Base-by-base conservation (phyloP, 140 eudicot species). In the Stevia rebaudiana region DNA sequence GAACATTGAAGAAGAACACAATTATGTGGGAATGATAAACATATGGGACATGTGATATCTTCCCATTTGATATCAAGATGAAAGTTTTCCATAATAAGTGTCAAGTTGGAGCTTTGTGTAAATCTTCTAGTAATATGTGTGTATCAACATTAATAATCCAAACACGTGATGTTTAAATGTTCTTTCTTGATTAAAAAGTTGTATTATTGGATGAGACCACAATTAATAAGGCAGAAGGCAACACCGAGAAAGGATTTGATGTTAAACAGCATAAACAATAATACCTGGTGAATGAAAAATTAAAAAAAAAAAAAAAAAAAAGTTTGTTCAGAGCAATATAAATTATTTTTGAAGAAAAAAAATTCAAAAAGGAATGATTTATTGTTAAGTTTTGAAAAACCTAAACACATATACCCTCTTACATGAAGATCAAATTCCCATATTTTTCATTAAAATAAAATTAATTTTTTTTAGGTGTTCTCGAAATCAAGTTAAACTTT, bases 1-100 rank as follows among this genome's bases (percentile, higher is more conserved):
- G 98, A 71, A 39, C 98, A 90, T 54, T 84, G 98, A 52, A 90
- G 96, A 67, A 90, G 95, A 61, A 90, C 98, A 58, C 87, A 71
- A 48, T 90, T 90, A 65, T 90, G 98, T 50, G 98, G 98, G 74
- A 62, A 84, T 47, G 90, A 94, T 64, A 90, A 79, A 80, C 98
- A 90, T 78, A 90, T 84, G 54, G 98, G 95, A 70, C 98, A 90
- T 50, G 79, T 71, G 41, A 90, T 74, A 75, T 88, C 84, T 54
- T 90, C 90, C 95, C 94, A 87, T 72, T 75, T 85, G 9, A 92
- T 80, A 76, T 76, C 57, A 47, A 80, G 76, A 69, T 79, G 83
- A 74, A 84, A 74, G 51, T 73, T 86, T 28, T 76, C 96, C 88
- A 87, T 79, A 37, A 31, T 57, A 59, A 46, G 65, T 65, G 42